These are phyloP conservation scores for Brasenia schreberi DNA, from an alignment of 164 flowering plant species.

Conservation along the genomic window DNA sequence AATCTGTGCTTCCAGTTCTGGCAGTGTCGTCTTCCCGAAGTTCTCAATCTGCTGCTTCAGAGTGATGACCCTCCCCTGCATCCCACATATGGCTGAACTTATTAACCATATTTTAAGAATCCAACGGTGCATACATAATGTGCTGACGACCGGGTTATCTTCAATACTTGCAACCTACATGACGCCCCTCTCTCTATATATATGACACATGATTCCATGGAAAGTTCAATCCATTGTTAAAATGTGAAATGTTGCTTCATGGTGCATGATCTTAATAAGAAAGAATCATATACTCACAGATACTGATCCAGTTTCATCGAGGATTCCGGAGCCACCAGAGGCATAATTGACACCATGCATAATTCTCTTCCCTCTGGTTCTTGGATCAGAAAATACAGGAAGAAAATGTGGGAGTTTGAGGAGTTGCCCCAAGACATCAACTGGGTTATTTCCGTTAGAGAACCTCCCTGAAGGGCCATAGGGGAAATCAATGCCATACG, in stretches of 20 bases:
- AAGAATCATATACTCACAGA: neutral
- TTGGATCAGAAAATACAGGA: neutral
- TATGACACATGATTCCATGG: no score
- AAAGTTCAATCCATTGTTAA: no score
- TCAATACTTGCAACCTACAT: no score
- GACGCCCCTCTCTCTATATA: no score
- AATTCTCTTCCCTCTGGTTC: neutral
- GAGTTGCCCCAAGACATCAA: constrained; percentile 26
- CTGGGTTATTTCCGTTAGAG: constrained; percentile 42
- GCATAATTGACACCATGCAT: constrained; percentile 6
- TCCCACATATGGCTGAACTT: neutral
- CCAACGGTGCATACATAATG: no score
- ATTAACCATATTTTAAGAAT: no score
- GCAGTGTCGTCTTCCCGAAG: neutral
- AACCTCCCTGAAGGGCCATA: constrained; percentile 55
- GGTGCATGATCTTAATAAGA: no score
- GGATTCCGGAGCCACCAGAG: constrained; percentile 8
- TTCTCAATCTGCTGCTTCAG: constrained; percentile 1
- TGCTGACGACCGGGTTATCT: no score
- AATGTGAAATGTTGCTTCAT: no score
- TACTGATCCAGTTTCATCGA: constrained; percentile 4
- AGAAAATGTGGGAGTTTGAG: constrained; percentile 2
- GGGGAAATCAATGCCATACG: constrained; percentile 57
- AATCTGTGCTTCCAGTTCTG: neutral
- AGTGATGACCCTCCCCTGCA: neutral